Conservation (phyloP, 192 early-diverging fungal genomes). For the Coemansia sp. region DNA sequence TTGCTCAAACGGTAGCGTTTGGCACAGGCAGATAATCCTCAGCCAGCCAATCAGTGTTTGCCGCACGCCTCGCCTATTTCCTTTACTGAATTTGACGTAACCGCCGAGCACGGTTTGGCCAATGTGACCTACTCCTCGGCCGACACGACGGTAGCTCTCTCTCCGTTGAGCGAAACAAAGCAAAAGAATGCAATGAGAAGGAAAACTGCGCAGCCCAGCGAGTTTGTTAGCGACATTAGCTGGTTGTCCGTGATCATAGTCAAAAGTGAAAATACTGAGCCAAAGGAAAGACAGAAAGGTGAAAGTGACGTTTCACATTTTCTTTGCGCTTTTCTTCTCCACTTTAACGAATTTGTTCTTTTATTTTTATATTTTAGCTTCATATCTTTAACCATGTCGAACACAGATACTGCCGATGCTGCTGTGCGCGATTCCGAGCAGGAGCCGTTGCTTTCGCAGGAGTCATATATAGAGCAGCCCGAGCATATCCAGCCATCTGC, state of each 20-base stretch:
- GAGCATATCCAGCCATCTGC: not conserved
- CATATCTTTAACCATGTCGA: not conserved
- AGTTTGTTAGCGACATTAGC: conserved; percentile 43
- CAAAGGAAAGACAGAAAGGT: not conserved
- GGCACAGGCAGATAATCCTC: not conserved
- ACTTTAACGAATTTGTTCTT: not conserved
- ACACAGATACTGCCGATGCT: not conserved
- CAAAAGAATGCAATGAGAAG: conserved; percentile 49
- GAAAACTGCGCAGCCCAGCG: conserved; percentile 37
- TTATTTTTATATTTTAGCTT: not conserved
- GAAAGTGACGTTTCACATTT: not conserved
- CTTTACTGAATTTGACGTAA: not conserved
- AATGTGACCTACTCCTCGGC: not conserved
- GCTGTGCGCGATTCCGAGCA: conserved; percentile 14
- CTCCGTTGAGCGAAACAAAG: conserved; percentile 34
- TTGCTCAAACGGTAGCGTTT: not conserved
- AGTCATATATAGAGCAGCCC: not conserved
- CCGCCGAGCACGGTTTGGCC: not conserved
- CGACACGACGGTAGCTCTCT: not conserved
- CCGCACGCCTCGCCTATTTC: conserved; percentile 15
- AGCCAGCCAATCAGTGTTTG: conserved; percentile 16
- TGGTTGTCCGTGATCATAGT: conserved; percentile 34
- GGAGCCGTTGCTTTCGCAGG: conserved; percentile 21
- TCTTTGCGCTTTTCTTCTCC: not conserved
- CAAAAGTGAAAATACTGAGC: not conserved